Evolutionary conservation across 2,329 filamentous ascomycete species (phyloP).

Genomic region (Fusarium chlamydosporum): DNA sequence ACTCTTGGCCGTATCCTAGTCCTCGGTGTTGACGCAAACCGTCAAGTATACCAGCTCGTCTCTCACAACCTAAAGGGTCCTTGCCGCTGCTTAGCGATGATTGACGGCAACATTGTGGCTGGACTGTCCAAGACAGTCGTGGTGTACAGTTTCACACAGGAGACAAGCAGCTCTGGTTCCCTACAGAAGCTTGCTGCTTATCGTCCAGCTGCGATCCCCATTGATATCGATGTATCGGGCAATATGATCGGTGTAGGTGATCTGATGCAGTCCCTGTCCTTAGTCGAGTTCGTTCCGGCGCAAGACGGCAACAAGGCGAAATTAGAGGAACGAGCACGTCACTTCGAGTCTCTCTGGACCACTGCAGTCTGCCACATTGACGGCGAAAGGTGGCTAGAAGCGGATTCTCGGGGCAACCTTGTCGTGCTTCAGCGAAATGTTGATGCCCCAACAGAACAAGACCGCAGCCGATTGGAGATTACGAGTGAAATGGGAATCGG

Average conservation of each 20-base stretch:
- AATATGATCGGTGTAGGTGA: conserved; percentile 88
- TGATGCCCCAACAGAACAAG: conserved; percentile 80
- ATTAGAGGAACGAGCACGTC: conserved; percentile 81
- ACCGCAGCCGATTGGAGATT: conserved; percentile 77
- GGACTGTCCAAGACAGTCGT: conserved; percentile 90
- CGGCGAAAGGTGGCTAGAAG: conserved; percentile 81
- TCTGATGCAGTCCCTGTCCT: conserved; percentile 90
- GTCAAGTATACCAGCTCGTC: conserved; percentile 79
- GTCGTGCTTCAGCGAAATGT: conserved; percentile 82
- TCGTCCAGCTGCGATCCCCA: conserved; percentile 84
- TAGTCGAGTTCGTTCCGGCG: conserved; percentile 78
- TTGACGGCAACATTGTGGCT: conserved; percentile 84
- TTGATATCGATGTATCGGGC: conserved; percentile 81
- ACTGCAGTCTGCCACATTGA: conserved; percentile 83
- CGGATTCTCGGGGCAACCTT: conserved; percentile 90
- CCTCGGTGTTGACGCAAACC: conserved; percentile 83
- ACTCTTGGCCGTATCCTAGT: conserved; percentile 82
- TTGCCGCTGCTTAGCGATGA: conserved; percentile 82
- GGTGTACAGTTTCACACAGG: conserved; percentile 69
- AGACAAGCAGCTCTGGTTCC: conserved; percentile 66
- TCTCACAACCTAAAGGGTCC: conserved; percentile 81
- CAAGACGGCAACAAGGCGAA: conserved; percentile 70
- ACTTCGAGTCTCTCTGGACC: conserved; percentile 85
- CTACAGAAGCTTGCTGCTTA: conserved; percentile 82
- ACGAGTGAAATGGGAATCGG: conserved; percentile 88